These are phyloP conservation scores for Dictyostelium capitatum DNA, from an alignment of 78 protist genomes.

Conservation along the genomic window DNA sequence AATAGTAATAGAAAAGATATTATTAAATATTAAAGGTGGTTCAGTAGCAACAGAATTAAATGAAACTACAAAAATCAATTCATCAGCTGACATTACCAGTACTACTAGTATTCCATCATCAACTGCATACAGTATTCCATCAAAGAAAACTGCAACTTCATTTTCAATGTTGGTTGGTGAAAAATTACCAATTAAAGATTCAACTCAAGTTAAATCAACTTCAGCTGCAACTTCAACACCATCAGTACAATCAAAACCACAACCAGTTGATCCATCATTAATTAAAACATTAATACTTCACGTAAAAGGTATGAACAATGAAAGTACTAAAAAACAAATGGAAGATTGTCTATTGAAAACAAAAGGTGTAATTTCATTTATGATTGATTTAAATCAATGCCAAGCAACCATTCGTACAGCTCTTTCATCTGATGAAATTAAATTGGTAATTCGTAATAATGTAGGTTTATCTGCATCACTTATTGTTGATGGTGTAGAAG, in stretches of 20 bases:
- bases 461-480: slow-evolving; percentile 56
- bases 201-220: neutral
- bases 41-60: neutral
- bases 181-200: slow-evolving; percentile 25
- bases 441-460: slow-evolving; percentile 35
- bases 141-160: slow-evolving; percentile 12
- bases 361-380: slow-evolving; percentile 73
- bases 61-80: neutral
- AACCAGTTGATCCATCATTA: neutral
- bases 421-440: slow-evolving; percentile 51
- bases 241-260: neutral
- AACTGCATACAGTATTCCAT: neutral
- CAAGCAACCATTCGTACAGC: slow-evolving; percentile 67
- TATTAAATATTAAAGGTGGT: neutral
- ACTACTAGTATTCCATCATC: neutral
- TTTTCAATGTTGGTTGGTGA: slow-evolving; percentile 75
- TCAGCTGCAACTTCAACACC: neutral
- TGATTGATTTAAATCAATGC: slow-evolving; percentile 59
- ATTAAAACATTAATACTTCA: slow-evolving; percentile 39
- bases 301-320: slow-evolving; percentile 69
- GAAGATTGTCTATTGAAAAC: slow-evolving; percentile 60
- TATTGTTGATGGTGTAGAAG: slow-evolving; percentile 70
- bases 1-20: neutral
- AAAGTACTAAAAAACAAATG: slow-evolving; percentile 44
- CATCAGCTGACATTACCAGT: neutral